Evolutionary conservation across 2,329 filamentous ascomycete species (phyloP), one percentile per base, ranked within the genome.

Genomic region (Trichoderma harzianum): DNA sequence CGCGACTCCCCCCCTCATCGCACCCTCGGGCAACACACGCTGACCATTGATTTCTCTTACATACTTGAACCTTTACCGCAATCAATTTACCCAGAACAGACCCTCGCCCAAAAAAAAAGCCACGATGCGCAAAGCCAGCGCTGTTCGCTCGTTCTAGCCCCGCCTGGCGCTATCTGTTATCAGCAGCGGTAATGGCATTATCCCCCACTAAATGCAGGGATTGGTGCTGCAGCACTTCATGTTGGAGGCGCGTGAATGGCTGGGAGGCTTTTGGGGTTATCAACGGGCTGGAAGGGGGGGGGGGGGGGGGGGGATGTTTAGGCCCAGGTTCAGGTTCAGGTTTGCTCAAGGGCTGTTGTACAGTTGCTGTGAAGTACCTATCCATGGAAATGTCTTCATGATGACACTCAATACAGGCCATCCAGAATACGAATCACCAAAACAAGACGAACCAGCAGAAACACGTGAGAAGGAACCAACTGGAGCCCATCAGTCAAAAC

Each of bases 171-270:
- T 65, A 70, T 70, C 69, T 65, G 69, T 70, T 65, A 64, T 70
- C 69, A 70, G 11, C 34, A 21, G 60, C 47, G 63, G 55, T 43
- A 58, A 43, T 55, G 39, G 57, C 55, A 14, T 7, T 5, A 14
- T 62, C 60, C 69, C 69, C 69, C 69, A 65, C 69, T 30, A 70
- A 24, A 30, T 58, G 69, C 69, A 70, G 69, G 69, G 69, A 70
- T 70, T 21, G 43, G 55, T 36, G 65, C 55, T 58, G 69, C 61
- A 65, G 69, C 61, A 30, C 43, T 65, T 67, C 64, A 67, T 67
- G 64, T 51, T 51, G 55, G 55, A 60, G 66, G 55, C 36, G 66
- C 36, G 21, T 69, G 66, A 69, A 61, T 69, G 66, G 66, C 58
- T 21, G 28, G 55, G 5, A 8, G 47, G 34, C 36, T 14, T 47